phyloP scores from a whole-genome alignment of 345 rosid genomes.

The Dipteronia dyeriana region DNA sequence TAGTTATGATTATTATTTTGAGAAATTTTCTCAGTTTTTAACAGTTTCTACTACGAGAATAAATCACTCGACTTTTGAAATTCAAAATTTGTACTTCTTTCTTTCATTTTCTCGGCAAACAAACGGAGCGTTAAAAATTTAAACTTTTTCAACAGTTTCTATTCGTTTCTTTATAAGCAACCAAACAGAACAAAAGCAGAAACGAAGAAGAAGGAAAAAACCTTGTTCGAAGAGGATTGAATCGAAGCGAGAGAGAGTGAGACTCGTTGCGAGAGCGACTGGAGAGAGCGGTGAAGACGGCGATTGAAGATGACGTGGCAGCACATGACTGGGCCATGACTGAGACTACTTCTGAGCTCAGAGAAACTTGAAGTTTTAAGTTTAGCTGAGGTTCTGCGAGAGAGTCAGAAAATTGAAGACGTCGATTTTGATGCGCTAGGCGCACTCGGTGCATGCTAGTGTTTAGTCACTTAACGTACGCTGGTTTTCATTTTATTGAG shows the following conservation, averaged over 20 bases:
- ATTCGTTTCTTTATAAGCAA: background rate
- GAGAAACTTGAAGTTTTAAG: background rate
- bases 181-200: background rate
- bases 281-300: background rate
- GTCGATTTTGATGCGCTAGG: background rate
- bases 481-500: background rate
- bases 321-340: constrained; percentile 21
- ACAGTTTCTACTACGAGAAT: background rate
- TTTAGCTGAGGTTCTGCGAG: background rate
- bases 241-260: constrained; percentile 14
- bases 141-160: background rate
- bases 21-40: background rate
- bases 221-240: background rate
- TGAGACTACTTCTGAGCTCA: too few species aligned
- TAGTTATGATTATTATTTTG: background rate
- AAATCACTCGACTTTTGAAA: background rate
- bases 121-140: background rate
- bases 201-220: background rate
- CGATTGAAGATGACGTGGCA: constrained; percentile 13
- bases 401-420: background rate
- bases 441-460: background rate
- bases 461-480: background rate
- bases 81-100: background rate
- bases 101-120: background rate
- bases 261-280: constrained; percentile 1